Evolutionary conservation across 129 eudicot genomes (phyloP).

Genomic region (Silybum marianum): DNA sequence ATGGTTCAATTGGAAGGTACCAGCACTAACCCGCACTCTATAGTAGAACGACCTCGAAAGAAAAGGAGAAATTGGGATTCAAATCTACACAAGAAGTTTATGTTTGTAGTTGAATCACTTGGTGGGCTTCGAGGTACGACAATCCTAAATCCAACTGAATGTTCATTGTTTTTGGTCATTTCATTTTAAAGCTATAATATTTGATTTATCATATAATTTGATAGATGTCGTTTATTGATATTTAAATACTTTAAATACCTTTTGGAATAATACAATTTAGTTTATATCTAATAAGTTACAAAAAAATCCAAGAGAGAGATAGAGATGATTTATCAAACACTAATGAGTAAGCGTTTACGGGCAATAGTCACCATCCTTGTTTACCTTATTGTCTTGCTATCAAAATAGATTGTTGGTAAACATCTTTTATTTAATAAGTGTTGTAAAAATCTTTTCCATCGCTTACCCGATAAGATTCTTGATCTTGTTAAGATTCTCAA

Average conservation of each 20-base stretch:
- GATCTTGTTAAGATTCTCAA: neutral
- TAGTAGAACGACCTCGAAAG: neutral
- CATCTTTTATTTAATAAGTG: neutral
- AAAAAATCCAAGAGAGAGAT: neutral
- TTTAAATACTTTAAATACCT: too few relatives aligned
- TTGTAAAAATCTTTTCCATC: neutral
- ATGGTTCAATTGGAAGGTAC: neutral
- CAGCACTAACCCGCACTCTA: neutral
- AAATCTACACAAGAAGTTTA: neutral
- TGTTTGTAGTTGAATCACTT: constrained; percentile 2
- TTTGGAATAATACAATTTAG: neutral
- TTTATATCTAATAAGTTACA: too few relatives aligned
- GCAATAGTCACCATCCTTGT: too few relatives aligned
- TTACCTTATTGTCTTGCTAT: neutral
- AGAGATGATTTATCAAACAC: too few relatives aligned
- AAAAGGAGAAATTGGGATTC: neutral
- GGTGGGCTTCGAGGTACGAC: constrained; percentile 16
- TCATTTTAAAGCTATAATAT: too few relatives aligned
- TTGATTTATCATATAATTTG: neutral
- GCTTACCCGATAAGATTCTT: neutral
- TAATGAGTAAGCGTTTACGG: too few relatives aligned
- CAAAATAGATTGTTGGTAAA: neutral
- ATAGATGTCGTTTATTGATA: too few relatives aligned
- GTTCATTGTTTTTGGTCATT: neutral
- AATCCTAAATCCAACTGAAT: neutral